Evolutionary conservation across 805 yeast species (phyloP), one percentile per base, ranked within the genome.

Genomic region (Starmerella scarabaei): DNA sequence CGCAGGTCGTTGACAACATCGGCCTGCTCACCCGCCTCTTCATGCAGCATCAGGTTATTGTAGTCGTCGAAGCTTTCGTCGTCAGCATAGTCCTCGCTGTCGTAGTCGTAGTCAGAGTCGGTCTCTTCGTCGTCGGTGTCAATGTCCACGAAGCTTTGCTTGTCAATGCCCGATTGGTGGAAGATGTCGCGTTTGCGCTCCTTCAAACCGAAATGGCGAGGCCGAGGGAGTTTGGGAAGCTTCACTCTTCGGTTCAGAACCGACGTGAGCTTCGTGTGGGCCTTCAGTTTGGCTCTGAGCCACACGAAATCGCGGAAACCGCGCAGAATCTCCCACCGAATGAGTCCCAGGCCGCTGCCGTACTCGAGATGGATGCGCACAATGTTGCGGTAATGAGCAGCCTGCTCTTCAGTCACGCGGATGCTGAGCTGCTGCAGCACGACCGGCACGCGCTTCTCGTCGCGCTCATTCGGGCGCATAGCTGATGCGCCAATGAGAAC

Each of bases 291-390:
- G 16, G 80, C 71, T 56, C 86, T 93, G 40, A 88, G 65, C 20
- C 67, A 67, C n/a, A 72, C 61, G 32, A 91, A 65, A 46, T 85
- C 94, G 50, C 75, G 73, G 35, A 77, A 72, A 18, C 75, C 78
- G 51, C 78, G 79, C 21, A 73, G 67, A 5, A 91, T 72, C 1
- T 77, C 65, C 98, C 98, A 91, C 50, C 73, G 72, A 51, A 85
- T 63, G 39, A 85, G 62, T 41, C 77, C 73, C 5, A 75, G 72
- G 2, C 94, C 94, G 24, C 85, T 73, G 5, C 97, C 98, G 54
- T 91, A 91, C 55, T 86, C 94, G 33, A 91, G 64, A 36, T 79
- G 81, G n/a, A 91, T 63, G 43, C 71, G 66, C 50, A 72, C 80
- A 39, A 49, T 34, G 28, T 66, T 69, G 41, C 60, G 58, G 30